These are phyloP conservation scores for Paulinella micropora DNA, from an alignment of 78 protist genomes.

Conservation along the genomic window DNA sequence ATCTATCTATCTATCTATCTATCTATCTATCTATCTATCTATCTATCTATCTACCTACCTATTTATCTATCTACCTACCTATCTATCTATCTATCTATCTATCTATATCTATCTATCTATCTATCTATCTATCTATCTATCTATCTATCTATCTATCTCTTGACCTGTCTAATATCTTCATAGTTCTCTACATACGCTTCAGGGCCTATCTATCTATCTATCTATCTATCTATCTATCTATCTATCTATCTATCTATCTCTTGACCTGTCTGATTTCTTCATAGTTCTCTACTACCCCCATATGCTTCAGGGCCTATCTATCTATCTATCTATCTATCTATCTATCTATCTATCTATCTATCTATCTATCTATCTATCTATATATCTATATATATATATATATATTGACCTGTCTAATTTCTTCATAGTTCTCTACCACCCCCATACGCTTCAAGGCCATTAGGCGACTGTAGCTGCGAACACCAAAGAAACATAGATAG, in stretches of 20 bases:
- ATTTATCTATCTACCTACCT: too few species aligned
- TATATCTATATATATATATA: not conserved
- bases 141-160: not conserved
- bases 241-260: not conserved
- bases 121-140: too few species aligned
- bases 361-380: not conserved
- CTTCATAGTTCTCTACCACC: constrained; percentile 75
- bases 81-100: too few species aligned
- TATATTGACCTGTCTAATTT: constrained; percentile 18
- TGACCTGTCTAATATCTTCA: not conserved
- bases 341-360: not conserved
- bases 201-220: not conserved
- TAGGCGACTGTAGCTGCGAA: constrained; percentile 37
- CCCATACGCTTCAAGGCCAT: constrained; percentile 93
- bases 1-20: too few species aligned
- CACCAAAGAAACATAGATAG: too few species aligned
- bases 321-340: not conserved
- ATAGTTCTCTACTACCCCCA: constrained; percentile 86
- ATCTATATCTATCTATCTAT: too few species aligned
- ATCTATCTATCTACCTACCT: too few species aligned
- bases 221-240: not conserved
- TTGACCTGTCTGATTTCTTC: constrained; percentile 37
- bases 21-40: too few species aligned
- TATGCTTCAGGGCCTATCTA: constrained; percentile 71
- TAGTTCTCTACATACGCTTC: not conserved